Evolutionary conservation across 495 filamentous ascomycete species (phyloP).

Genomic region (Tetracladium marchalianum): DNA sequence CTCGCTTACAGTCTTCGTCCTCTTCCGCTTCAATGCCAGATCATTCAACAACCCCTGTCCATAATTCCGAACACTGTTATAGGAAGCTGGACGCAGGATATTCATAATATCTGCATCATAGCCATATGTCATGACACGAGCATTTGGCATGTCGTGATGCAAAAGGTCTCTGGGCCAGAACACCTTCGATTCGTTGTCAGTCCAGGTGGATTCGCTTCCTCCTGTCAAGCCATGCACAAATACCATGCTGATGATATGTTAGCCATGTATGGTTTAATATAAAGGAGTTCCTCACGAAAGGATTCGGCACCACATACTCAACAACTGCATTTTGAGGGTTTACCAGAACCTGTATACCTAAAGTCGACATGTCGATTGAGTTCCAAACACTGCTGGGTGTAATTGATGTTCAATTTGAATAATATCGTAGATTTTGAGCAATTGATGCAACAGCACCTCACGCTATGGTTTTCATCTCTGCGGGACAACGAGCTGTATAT

Average conservation of each 20-base stretch:
- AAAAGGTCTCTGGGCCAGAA: conserved; percentile 18
- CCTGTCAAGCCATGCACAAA: conserved; percentile 27
- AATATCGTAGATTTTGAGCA: too few relatives aligned
- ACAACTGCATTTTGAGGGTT: too few relatives aligned
- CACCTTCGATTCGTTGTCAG: not conserved
- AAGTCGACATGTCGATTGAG: too few relatives aligned
- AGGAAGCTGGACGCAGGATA: conserved; percentile 6
- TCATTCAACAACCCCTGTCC: conserved; percentile 9
- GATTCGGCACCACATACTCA: too few relatives aligned
- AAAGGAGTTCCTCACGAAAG: too few relatives aligned
- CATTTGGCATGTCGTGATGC: conserved; percentile 10
- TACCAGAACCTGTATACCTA: too few relatives aligned
- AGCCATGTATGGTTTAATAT: too few relatives aligned
- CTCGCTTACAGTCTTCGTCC: not conserved
- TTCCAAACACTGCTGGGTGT: too few relatives aligned
- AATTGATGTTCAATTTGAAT: too few relatives aligned
- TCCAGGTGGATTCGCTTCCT: conserved; percentile 20
- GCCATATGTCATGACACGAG: conserved; percentile 22
- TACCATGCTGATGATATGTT: not conserved
- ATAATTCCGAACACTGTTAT: conserved; percentile 15
- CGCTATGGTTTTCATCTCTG: too few relatives aligned
- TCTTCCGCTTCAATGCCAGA: conserved; percentile 5
- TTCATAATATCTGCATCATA: conserved; percentile 21
- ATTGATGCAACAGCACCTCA: too few relatives aligned
- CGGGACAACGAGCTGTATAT: too few relatives aligned